Evolutionary conservation across 495 filamentous ascomycete genomes (phyloP).

Genomic region (Aeminium ludgeri): DNA sequence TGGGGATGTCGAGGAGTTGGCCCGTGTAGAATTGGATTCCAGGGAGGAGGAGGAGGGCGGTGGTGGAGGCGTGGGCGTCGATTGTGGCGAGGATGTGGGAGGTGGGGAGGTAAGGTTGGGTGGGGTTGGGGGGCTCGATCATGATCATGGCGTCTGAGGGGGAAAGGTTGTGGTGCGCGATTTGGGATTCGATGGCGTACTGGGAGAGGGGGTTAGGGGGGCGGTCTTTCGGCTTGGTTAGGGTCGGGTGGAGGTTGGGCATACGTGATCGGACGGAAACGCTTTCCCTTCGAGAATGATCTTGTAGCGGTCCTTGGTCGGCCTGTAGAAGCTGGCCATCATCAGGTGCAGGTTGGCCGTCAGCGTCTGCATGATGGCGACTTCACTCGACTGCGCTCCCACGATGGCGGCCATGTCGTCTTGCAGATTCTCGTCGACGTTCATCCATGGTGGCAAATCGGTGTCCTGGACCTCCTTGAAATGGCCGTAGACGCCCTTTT

Average conservation of each 20-base stretch:
- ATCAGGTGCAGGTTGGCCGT: slow-evolving; percentile 84
- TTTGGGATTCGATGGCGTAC: slow-evolving; percentile 81
- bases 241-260: no score
- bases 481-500: slow-evolving; percentile 85
- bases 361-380: slow-evolving; percentile 84
- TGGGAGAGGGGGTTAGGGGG: no score
- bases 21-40: slow-evolving; percentile 94
- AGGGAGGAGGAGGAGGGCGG: slow-evolving; percentile 69
- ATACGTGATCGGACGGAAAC: slow-evolving; percentile 82
- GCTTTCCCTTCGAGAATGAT: slow-evolving; percentile 89
- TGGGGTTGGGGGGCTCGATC: slow-evolving; percentile 46
- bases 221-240: no score
- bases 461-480: slow-evolving; percentile 68
- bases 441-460: slow-evolving; percentile 60
- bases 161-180: slow-evolving; percentile 56
- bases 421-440: slow-evolving; percentile 57
- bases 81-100: slow-evolving; percentile 61
- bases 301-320: slow-evolving; percentile 58
- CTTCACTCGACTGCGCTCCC: slow-evolving; percentile 62
- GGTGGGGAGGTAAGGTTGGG: slow-evolving; percentile 42
- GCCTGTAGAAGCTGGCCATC: slow-evolving; percentile 82
- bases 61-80: slow-evolving; percentile 52
- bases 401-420: slow-evolving; percentile 67
- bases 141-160: slow-evolving; percentile 56
- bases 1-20: slow-evolving; percentile 70